Evolutionary conservation across 2,329 filamentous ascomycete species (phyloP).

Genomic region (Trichoderma semiorbis): DNA sequence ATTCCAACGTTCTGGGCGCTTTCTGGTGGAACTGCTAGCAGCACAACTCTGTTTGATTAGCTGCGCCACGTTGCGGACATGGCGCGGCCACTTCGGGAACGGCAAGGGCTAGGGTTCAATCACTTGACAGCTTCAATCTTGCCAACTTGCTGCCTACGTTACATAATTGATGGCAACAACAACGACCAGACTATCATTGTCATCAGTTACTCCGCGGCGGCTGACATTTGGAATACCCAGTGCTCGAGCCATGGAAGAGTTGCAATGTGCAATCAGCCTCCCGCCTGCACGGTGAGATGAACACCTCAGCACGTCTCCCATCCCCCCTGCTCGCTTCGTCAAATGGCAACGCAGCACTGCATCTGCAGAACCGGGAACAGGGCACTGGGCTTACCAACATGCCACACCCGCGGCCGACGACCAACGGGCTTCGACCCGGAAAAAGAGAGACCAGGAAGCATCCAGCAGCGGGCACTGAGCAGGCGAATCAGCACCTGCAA

Average conservation of each 20-base stretch:
- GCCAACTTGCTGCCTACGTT: not conserved
- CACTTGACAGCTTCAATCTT: not conserved
- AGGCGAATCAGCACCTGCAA: not conserved
- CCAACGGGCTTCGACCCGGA: not conserved
- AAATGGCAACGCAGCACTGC: not conserved
- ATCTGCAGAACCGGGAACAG: constrained; percentile 17
- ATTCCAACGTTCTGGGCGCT: not conserved
- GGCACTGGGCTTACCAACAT: constrained; percentile 15
- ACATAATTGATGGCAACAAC: not conserved
- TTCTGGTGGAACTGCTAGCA: not conserved
- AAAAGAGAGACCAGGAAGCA: not conserved
- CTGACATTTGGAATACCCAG: not conserved
- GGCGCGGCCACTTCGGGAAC: not conserved
- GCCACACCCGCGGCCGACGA: not conserved
- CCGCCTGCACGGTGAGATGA: not conserved
- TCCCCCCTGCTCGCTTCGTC: not conserved
- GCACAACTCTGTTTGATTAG: not conserved
- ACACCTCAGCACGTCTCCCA: not conserved
- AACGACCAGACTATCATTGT: not conserved
- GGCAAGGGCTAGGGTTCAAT: not conserved
- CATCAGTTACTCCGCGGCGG: not conserved
- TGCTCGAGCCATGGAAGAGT: not conserved
- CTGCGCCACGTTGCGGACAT: constrained; percentile 1
- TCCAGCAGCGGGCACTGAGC: not conserved
- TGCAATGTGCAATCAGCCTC: not conserved